Evolutionary conservation across 2,329 filamentous ascomycete species (phyloP).

Genomic region (Teratosphaeria zuluensis): DNA sequence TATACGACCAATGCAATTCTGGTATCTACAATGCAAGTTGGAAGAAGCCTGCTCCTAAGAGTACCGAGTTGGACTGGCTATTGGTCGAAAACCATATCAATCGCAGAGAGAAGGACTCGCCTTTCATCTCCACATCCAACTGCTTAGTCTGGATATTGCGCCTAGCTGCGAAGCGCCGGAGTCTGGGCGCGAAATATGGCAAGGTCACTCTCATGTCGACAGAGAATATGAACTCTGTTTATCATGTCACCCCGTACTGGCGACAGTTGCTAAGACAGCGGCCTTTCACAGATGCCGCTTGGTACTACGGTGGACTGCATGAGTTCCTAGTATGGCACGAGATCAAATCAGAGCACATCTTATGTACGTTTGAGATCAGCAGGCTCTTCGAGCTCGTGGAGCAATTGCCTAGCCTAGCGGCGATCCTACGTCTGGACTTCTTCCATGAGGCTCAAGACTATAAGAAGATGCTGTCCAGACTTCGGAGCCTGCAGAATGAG

Average conservation of each 20-base stretch:
- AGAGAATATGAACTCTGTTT: neutral
- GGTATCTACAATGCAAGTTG: neutral
- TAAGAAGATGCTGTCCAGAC: neutral
- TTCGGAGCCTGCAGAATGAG: neutral
- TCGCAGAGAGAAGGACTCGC: neutral
- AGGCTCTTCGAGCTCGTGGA: neutral
- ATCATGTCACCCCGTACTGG: neutral
- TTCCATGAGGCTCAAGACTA: neutral
- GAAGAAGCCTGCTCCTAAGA: neutral
- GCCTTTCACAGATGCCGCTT: neutral
- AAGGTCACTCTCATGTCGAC: neutral
- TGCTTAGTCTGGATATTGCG: neutral
- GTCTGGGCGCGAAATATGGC: neutral
- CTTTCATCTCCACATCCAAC: slow-evolving; percentile 7
- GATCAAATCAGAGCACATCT: neutral
- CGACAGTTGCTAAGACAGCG: neutral
- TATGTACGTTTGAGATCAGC: neutral
- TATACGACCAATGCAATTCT: slow-evolving; percentile 3
- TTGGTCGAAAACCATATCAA: slow-evolving; percentile 3
- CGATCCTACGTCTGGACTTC: neutral
- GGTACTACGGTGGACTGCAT: neutral
- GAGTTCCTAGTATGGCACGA: neutral
- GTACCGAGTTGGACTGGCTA: slow-evolving; percentile 1
- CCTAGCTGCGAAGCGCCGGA: neutral
- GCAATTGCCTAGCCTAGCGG: neutral